Evolutionary conservation across 2,329 filamentous ascomycete genomes (phyloP).

Genomic region (Fusarium bactridioides): DNA sequence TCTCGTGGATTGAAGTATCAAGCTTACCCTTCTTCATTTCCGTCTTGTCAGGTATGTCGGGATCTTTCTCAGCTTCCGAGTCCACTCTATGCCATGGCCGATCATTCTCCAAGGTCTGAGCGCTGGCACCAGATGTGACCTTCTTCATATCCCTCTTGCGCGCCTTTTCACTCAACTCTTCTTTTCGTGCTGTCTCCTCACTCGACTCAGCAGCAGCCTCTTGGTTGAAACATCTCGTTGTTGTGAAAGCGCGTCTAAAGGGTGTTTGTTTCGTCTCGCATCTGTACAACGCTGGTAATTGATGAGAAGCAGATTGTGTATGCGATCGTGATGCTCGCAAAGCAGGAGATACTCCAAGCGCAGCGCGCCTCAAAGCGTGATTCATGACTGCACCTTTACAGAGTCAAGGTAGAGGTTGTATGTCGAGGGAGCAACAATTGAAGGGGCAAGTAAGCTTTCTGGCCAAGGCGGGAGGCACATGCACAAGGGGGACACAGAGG

Average conservation of each 20-base stretch:
- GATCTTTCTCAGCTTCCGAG: slow-evolving; percentile 21
- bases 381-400: slow-evolving; percentile 16
- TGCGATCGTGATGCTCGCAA: slow-evolving; percentile 5
- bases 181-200: neutral
- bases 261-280: neutral
- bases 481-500: neutral
- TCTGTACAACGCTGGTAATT: slow-evolving; percentile 4
- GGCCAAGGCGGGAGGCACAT: neutral
- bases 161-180: slow-evolving; percentile 32
- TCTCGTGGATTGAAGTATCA: too few species aligned
- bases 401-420: neutral
- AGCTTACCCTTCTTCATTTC: slow-evolving; percentile 36
- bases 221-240: slow-evolving; percentile 19
- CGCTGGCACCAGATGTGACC: slow-evolving; percentile 36
- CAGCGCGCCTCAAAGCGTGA: slow-evolving; percentile 26
- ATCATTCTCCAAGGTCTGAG: slow-evolving; percentile 39
- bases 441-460: slow-evolving; percentile 19
- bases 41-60: slow-evolving; percentile 21
- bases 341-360: slow-evolving; percentile 25
- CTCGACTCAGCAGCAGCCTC: neutral
- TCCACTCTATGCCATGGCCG: slow-evolving; percentile 39
- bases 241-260: slow-evolving; percentile 32
- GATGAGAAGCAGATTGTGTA: neutral
- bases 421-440: neutral
- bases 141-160: slow-evolving; percentile 33